These are phyloP conservation scores for Scleroderma bovista DNA, from an alignment of 768 basidiomycete species.

Conservation along the genomic window DNA sequence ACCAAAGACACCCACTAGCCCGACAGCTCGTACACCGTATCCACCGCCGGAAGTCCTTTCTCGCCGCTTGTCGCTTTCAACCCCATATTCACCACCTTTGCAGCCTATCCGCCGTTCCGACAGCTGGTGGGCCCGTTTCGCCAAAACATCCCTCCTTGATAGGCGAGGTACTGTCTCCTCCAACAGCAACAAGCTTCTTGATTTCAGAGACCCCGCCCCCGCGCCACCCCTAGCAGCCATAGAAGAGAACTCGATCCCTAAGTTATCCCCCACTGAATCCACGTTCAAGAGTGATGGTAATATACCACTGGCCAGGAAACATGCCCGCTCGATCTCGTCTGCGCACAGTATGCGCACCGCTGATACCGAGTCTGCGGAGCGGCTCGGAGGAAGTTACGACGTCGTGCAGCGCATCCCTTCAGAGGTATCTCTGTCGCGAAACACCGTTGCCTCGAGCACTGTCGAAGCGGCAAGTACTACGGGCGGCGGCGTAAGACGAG, in stretches of 20 bases:
- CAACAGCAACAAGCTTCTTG: slow-evolving; percentile 26
- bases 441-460: slow-evolving; percentile 21
- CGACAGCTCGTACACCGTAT: slow-evolving; percentile 16
- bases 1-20: slow-evolving; percentile 18
- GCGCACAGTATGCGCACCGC: slow-evolving; percentile 57
- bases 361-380: slow-evolving; percentile 63
- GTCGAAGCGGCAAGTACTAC: slow-evolving; percentile 13
- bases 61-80: slow-evolving; percentile 39
- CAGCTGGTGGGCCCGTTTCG: slow-evolving; percentile 76
- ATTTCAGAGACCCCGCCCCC: slow-evolving; percentile 79
- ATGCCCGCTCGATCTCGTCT: slow-evolving; percentile 36
- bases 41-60: slow-evolving; percentile 25
- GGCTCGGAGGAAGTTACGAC: slow-evolving; percentile 61
- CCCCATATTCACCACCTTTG: slow-evolving; percentile 34
- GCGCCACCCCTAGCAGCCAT: slow-evolving; percentile 60
- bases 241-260: slow-evolving; percentile 35
- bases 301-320: slow-evolving; percentile 10
- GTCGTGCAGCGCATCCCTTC: slow-evolving; percentile 51
- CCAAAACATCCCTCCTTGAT: slow-evolving; percentile 60
- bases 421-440: slow-evolving; percentile 21
- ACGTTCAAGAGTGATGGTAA: slow-evolving; percentile 8
- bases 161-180: slow-evolving; percentile 41
- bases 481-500: not conserved
- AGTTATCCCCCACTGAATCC: slow-evolving; percentile 8
- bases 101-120: slow-evolving; percentile 59